Evolutionary conservation across 331 rosid species (phyloP).

Genomic region (Pyracantha coccinea): DNA sequence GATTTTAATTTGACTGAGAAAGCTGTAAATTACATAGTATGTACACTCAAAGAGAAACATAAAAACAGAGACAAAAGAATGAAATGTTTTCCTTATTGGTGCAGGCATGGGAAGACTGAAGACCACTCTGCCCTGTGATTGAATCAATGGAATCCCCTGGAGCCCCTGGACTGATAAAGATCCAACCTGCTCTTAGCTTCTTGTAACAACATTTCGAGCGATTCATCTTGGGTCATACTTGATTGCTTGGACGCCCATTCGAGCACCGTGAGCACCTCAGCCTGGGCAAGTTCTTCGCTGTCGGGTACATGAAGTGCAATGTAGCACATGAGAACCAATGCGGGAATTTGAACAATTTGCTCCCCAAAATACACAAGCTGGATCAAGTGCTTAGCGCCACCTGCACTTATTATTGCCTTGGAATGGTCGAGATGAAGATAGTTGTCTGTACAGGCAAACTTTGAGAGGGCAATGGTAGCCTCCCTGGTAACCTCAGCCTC

Average conservation of each 20-base stretch:
- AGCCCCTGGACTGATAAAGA: constrained; percentile 77
- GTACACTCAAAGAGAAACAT: constrained; percentile 26
- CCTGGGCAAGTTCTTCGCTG: constrained; percentile 68
- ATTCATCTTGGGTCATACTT: constrained; percentile 39
- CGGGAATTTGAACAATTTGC: constrained; percentile 52
- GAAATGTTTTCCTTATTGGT: constrained; percentile 2
- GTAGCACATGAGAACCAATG: constrained; percentile 55
- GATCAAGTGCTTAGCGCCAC: constrained; percentile 61
- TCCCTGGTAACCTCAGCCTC: constrained; percentile 57
- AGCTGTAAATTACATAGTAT: constrained; percentile 18
- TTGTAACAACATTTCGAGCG: constrained; percentile 45
- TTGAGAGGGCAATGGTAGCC: constrained; percentile 59
- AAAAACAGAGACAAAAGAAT: constrained; percentile 8
- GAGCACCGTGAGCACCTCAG: constrained; percentile 58
- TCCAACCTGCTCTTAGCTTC: constrained; percentile 73
- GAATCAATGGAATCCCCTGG: constrained; percentile 50
- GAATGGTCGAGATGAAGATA: constrained; percentile 70
- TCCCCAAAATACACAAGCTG: constrained; percentile 87
- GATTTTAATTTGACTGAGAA: constrained; percentile 5
- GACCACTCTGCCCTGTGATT: constrained; percentile 15
- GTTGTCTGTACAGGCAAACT: constrained; percentile 59
- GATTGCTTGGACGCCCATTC: constrained; percentile 85
- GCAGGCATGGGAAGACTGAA: background rate
- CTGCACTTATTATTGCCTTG: constrained; percentile 66
- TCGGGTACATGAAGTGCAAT: constrained; percentile 79